Percentiles rank a stretch among this genome's conserved stretches.
Evolutionary conservation across 495 filamentous ascomycete genomes (phyloP).

Genomic region (Penicillium simplicissimum): DNA sequence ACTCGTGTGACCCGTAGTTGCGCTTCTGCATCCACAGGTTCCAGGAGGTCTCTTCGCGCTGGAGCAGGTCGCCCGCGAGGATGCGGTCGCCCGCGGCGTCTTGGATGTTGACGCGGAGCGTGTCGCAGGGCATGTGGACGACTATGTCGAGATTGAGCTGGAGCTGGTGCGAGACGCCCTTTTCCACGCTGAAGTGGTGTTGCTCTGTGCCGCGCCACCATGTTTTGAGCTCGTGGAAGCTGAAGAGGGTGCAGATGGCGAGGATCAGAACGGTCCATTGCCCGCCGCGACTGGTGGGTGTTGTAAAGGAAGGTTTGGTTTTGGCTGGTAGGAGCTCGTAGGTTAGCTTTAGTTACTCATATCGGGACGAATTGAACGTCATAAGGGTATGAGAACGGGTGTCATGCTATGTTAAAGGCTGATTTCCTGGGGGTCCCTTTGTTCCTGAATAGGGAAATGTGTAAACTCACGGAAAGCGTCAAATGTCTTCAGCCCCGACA

Average conservation of each 20-base stretch:
- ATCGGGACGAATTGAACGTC: background rate
- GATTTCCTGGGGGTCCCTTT: background rate
- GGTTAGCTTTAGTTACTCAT: background rate
- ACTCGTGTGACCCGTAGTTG: slow-evolving; percentile 60
- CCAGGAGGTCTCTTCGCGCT: slow-evolving; percentile 78
- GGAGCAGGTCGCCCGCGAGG: slow-evolving; percentile 73
- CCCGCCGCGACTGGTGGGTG: slow-evolving; percentile 77
- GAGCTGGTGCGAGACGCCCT: slow-evolving; percentile 80
- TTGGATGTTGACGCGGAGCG: slow-evolving; percentile 95
- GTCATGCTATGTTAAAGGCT: background rate
- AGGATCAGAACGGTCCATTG: slow-evolving; percentile 90
- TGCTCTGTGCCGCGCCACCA: slow-evolving; percentile 83
- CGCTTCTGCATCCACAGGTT: slow-evolving; percentile 76
- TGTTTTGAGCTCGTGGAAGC: slow-evolving; percentile 71
- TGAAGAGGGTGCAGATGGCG: slow-evolving; percentile 67
- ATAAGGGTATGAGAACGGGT: background rate
- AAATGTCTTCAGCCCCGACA: slow-evolving; percentile 72
- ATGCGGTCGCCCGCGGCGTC: slow-evolving; percentile 92
- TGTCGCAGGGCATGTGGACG: slow-evolving; percentile 82
- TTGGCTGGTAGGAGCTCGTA: slow-evolving; percentile 65
- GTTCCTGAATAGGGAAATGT: background rate
- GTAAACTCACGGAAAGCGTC: slow-evolving; percentile 91
- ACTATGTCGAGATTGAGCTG: slow-evolving; percentile 97
- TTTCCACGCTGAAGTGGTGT: slow-evolving; percentile 93
- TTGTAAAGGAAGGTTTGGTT: slow-evolving; percentile 89